Evolutionary conservation across 1,139 yeast species (phyloP), one percentile per base, ranked within the genome.

Genomic region (Ashbya aceris): DNA sequence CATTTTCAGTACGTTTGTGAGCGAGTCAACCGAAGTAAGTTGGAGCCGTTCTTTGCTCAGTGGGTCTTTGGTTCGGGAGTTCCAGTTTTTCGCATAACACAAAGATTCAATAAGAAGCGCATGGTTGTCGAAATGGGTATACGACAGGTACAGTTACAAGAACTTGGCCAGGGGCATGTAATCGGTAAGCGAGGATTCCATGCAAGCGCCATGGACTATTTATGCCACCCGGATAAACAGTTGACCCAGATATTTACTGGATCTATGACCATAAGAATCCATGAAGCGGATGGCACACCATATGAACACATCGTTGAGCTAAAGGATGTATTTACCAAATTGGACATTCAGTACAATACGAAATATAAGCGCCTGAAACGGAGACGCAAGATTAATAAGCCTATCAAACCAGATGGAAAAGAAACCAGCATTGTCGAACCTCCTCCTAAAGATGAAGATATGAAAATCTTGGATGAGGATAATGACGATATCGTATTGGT

Each of bases 221-320:
- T 50, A 36, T 49, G 52, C 12, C 47, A 51, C 26, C 56, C 52
- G 10, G 44, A 47, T 27, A 48, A 50, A 30, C 49, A 49, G 35
- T 62, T 66, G 8, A 75, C 74, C 40, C 67, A 74, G 2, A 73
- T 78, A 1, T 85, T 85, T 52, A 73, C 83, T 0, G 99, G 99
- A 0, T 96, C 98, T 0, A 86, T 93, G 84, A 93, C 98, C 0
- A 84, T 93, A 33, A 71, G 98, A 55, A 89, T 93, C 35, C 98
- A 93, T 59, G 99, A 93, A 60, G 94, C 96, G 0, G 98, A 93
- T 62, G 98, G 98, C n/a, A 86, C 97, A 0, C 98, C 99, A 0
- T 91, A 93, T 56, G 99, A 93, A 57, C 99, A 93, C 60, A 91
- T 93, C 38, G 95, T 93, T 17, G 94, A 87, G 51, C 69, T 93